Evolutionary conservation across 176 grass and related monocot genomes (phyloP), one percentile per base, ranked within the genome.

Genomic region (Dactylis glomerata): DNA sequence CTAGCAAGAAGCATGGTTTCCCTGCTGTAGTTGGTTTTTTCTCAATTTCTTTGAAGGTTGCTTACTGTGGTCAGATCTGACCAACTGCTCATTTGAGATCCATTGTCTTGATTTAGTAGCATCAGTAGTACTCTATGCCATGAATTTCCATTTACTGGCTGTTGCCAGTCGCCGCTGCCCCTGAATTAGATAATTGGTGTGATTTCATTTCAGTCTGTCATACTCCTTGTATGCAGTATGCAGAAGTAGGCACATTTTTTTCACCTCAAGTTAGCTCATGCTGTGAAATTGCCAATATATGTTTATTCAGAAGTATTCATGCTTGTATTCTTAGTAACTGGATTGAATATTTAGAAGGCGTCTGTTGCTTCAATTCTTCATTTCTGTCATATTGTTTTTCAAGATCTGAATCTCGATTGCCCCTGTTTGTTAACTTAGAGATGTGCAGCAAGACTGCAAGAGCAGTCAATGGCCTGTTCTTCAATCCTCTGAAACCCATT

Each of bases 41-140:
- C n/a, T 68, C 10, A 8, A 16, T 13, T 88, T 49, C 30, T 79
- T 57, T 78, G 36, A 79, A 49, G 74, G 26, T 63, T 62, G 26
- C 2, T 38, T 54, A 15, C 11, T 26, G 42, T 28, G 10, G 22
- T 83, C 67, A 73, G 88, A 90, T 90, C 88, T 90, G 84, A 17
- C 15, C 7, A 4, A 26, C 26, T 26, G 59, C 32, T 67, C 2
- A n/a, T 46, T 3, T 24, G 20, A 80, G 78, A 36, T 66, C n/a
- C 63, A 74, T 32, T 50, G 42, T 74, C 44, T 51, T 22, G 15
- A 75, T 54, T 52, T 55, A 54, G 22, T 81, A 27, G 20, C 30
- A 22, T 27, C 10, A 34, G 4, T 28, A 51, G 58, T 45, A 54
- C 7, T 51, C 49, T 0, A 22, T 22, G 58, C 55, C 45, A 22